Evolutionary conservation across 805 yeast species (phyloP).

Genomic region (Ogataea haglerorum): DNA sequence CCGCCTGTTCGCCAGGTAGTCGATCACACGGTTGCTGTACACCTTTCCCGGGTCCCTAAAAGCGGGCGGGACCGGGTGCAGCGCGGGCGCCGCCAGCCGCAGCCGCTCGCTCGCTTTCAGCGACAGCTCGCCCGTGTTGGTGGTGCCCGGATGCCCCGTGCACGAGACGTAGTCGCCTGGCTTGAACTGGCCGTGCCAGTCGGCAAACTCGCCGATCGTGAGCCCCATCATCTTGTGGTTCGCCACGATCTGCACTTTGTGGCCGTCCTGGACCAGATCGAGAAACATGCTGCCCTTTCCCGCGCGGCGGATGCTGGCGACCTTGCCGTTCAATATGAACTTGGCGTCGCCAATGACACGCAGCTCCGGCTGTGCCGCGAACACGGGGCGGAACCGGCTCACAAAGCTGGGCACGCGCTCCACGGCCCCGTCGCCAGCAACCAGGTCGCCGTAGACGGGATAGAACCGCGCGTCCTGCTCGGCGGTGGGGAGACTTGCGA

Average conservation of each 20-base stretch:
- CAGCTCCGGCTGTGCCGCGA: constrained; percentile 21
- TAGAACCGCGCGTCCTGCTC: constrained; percentile 27
- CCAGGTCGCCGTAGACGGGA: constrained; percentile 21
- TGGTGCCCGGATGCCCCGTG: constrained; percentile 67
- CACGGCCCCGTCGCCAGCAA: constrained; percentile 2
- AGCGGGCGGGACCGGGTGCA: constrained; percentile 66
- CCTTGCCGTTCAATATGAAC: constrained; percentile 50
- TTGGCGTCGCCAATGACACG: constrained; percentile 21
- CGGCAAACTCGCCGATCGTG: constrained; percentile 40
- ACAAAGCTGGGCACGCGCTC: constrained; percentile 41
- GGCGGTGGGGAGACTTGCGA: constrained; percentile 8
- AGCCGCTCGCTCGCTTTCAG: constrained; percentile 53
- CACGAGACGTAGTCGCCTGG: constrained; percentile 72
- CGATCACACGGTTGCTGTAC: constrained; percentile 66
- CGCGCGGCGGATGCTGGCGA: constrained; percentile 54
- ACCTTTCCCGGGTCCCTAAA: constrained; percentile 53
- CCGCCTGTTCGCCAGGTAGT: constrained; percentile 59
- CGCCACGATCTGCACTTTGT: constrained; percentile 59
- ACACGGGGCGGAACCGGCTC: constrained; percentile 26
- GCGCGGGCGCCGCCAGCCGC: constrained; percentile 59
- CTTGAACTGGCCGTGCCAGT: constrained; percentile 42
- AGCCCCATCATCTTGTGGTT: constrained; percentile 46
- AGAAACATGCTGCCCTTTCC: constrained; percentile 69
- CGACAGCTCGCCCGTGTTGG: constrained; percentile 78
- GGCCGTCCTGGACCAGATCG: constrained; percentile 62